These are phyloP conservation scores for Fagus sylvatica DNA, from an alignment of 306 rosid genomes.

Conservation along the genomic window DNA sequence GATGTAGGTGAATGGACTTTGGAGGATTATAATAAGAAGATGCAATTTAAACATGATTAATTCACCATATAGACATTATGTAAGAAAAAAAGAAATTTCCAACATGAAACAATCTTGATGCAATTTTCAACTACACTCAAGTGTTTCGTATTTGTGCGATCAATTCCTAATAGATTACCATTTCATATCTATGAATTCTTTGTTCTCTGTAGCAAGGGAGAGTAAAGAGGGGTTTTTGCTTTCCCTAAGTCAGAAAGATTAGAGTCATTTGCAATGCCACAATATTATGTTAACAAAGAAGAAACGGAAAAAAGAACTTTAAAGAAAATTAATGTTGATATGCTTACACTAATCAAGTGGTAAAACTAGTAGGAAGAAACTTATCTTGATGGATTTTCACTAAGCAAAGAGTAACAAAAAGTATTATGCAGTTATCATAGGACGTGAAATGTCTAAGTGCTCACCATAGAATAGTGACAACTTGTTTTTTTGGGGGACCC, in stretches of 20 bases:
- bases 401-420: not conserved
- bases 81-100: not conserved
- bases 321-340: not conserved
- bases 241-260: not conserved
- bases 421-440: not conserved
- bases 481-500: conserved; percentile 87
- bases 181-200: not conserved
- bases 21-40: not conserved
- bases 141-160: not conserved
- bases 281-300: not conserved
- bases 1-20: not conserved
- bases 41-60: not conserved
- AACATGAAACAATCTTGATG: not conserved
- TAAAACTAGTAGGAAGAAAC: conserved; percentile 1
- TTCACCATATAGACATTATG: not conserved
- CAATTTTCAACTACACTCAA: not conserved
- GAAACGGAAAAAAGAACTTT: not conserved
- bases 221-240: not conserved
- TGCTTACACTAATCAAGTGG: not conserved
- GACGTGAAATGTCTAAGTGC: conserved; percentile 10
- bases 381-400: not conserved
- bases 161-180: not conserved
- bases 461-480: conserved; percentile 74
- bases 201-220: not conserved
- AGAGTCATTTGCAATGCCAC: not conserved